A percentile compares a stretch with the other conserved stretches of the same genome.
phyloP scores from a whole-genome alignment of 2,329 filamentous ascomycete genomes.

The Colletotrichum tabaci region DNA sequence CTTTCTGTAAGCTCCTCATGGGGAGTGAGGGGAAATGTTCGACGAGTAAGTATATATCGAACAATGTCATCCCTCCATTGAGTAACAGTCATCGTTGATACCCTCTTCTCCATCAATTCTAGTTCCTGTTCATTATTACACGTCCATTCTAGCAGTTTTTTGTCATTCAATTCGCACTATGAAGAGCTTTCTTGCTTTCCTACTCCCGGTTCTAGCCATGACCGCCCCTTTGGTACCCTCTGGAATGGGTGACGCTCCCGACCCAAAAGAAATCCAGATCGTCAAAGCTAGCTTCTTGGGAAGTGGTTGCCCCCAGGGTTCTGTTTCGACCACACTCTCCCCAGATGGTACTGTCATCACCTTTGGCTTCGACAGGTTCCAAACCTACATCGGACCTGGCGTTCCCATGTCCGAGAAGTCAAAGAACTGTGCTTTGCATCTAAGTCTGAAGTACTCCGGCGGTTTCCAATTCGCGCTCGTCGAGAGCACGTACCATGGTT shows the following conservation, averaged over 20 bases:
- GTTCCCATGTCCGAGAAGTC: slow-evolving; percentile 53
- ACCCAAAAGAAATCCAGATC: slow-evolving; percentile 59
- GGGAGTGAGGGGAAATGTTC: background rate
- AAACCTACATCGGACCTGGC: slow-evolving; percentile 63
- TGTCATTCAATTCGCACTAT: slow-evolving; percentile 49
- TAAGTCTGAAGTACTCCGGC: slow-evolving; percentile 62
- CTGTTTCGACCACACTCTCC: slow-evolving; percentile 59
- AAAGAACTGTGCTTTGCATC: slow-evolving; percentile 65
- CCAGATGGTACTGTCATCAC: slow-evolving; percentile 62
- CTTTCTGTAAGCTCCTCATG: no score
- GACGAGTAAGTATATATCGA: background rate
- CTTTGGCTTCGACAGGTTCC: slow-evolving; percentile 63
- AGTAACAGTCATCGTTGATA: slow-evolving; percentile 9
- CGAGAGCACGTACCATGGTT: slow-evolving; percentile 65
- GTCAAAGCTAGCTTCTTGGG: slow-evolving; percentile 57
- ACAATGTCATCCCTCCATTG: background rate
- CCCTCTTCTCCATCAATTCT: slow-evolving; percentile 16
- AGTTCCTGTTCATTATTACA: no score
- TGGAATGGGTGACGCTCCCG: slow-evolving; percentile 53
- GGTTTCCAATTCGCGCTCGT: slow-evolving; percentile 64
- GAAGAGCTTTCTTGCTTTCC: slow-evolving; percentile 52
- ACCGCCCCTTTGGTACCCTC: slow-evolving; percentile 53
- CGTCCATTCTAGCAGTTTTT: no score
- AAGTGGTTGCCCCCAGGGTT: slow-evolving; percentile 61
- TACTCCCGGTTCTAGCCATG: slow-evolving; percentile 55